Percentiles rank a stretch among this genome's conserved stretches.
These are phyloP conservation scores for Thalassiosira profunda DNA, from an alignment of 108 stramenopile species.

Conservation along the genomic window DNA sequence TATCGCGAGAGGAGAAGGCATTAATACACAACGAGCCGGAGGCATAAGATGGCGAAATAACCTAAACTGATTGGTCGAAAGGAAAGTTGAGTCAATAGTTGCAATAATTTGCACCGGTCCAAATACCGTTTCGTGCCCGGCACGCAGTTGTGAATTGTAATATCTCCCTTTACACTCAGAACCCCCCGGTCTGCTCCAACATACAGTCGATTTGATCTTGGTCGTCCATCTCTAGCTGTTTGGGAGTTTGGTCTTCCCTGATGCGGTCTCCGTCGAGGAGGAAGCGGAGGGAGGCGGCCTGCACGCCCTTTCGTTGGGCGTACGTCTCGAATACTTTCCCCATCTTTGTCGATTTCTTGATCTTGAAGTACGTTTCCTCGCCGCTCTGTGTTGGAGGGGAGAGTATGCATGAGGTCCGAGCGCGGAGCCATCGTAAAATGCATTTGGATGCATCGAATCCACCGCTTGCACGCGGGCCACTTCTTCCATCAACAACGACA, in stretches of 20 bases:
- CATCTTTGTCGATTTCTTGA: constrained; percentile 98
- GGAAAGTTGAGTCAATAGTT: no score
- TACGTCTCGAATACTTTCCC: constrained; percentile 93
- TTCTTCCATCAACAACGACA: not conserved
- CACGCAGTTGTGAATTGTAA: no score
- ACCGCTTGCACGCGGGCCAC: not conserved
- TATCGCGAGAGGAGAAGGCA: constrained; percentile 5
- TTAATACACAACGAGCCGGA: not conserved
- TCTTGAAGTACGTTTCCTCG: constrained; percentile 97
- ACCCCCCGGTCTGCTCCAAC: constrained; percentile 87
- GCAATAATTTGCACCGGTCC: no score
- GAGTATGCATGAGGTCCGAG: not conserved
- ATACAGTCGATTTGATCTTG: constrained; percentile 97
- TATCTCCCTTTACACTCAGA: no score
- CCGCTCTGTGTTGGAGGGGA: constrained; percentile 67
- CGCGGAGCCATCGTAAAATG: not conserved
- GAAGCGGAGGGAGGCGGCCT: constrained; percentile 82
- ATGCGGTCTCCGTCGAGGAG: constrained; percentile 96
- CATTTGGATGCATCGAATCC: not conserved
- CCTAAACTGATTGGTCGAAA: no score
- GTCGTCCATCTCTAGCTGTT: constrained; percentile 94
- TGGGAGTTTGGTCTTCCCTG: constrained; percentile 78
- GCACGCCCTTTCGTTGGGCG: constrained; percentile 91
- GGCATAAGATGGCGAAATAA: no score
- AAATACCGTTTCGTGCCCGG: no score